A percentile compares a stretch with the other conserved stretches of the same genome.
Evolutionary conservation across 2,329 filamentous ascomycete species (phyloP).

Genomic region (Chalaropsis thielavioides): DNA sequence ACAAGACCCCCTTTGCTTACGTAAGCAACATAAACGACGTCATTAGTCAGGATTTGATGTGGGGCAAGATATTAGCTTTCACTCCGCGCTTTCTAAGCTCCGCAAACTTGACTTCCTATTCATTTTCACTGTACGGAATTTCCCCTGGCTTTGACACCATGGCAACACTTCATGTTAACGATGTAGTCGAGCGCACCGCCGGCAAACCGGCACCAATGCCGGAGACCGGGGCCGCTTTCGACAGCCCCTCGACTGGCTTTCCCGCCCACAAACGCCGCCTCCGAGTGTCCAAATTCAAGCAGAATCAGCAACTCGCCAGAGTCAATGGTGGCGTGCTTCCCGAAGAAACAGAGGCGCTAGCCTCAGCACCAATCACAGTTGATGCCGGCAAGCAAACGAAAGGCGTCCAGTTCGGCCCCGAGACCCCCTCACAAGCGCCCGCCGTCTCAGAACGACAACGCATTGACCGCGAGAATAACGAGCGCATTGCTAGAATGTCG

Average conservation of each 20-base stretch:
- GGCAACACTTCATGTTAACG: constrained; percentile 45
- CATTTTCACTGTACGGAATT: not conserved
- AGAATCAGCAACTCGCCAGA: constrained; percentile 35
- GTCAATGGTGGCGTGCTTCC: constrained; percentile 5
- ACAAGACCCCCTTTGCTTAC: not conserved
- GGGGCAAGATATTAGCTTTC: not conserved
- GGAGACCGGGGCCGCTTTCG: constrained; percentile 46
- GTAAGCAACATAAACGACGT: not conserved
- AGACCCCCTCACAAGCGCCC: constrained; percentile 21
- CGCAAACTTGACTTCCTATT: not conserved
- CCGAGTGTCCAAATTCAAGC: constrained; percentile 65
- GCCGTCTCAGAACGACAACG: constrained; percentile 43
- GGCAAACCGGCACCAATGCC: constrained; percentile 34
- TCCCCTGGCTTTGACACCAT: not conserved
- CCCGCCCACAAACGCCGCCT: constrained; percentile 74
- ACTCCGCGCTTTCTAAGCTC: no score
- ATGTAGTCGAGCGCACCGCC: constrained; percentile 61
- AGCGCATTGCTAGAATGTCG: constrained; percentile 63
- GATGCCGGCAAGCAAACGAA: constrained; percentile 9
- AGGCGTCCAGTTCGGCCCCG: constrained; percentile 15
- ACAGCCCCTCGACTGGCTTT: constrained; percentile 50
- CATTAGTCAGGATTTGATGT: not conserved
- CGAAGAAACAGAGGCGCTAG: constrained; percentile 5
- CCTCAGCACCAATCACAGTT: not conserved
- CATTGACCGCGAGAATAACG: constrained; percentile 73